Conservation (phyloP, 352 stramenopile species). For the Saprolegnia parasitica region DNA sequence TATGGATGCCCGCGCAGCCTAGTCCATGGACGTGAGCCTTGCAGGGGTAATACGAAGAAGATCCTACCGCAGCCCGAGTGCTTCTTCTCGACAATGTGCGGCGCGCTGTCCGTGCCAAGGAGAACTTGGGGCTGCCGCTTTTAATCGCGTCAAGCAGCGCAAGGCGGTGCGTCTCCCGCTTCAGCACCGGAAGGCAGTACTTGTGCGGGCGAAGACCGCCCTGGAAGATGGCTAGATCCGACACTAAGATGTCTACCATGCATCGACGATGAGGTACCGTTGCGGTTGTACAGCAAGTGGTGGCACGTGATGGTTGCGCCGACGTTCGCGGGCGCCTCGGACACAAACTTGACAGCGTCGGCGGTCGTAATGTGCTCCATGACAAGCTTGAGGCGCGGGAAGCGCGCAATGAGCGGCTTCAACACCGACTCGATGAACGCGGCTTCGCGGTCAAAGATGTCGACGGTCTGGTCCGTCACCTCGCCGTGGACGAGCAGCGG, state of each 20-base stretch:
- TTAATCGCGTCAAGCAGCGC: slow-evolving; percentile 88
- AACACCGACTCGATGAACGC: slow-evolving; percentile 96
- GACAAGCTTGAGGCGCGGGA: slow-evolving; percentile 96
- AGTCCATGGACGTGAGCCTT: slow-evolving; percentile 34
- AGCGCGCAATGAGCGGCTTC: slow-evolving; percentile 88
- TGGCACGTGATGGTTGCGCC: slow-evolving; percentile 98
- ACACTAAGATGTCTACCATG: neutral
- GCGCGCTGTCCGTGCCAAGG: slow-evolving; percentile 97
- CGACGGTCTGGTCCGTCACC: slow-evolving; percentile 89
- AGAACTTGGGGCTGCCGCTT: slow-evolving; percentile 95
- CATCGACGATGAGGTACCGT: slow-evolving; percentile 44
- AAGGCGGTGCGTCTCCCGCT: slow-evolving; percentile 90
- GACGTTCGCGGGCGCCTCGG: slow-evolving; percentile 82
- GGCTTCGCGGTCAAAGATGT: slow-evolving; percentile 98
- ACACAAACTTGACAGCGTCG: slow-evolving; percentile 95
- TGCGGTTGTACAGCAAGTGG: slow-evolving; percentile 99
- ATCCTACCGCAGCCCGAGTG: slow-evolving; percentile 61
- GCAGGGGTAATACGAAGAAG: neutral
- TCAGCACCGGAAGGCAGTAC: slow-evolving; percentile 99
- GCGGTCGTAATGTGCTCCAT: slow-evolving; percentile 99
- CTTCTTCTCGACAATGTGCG: slow-evolving; percentile 91
- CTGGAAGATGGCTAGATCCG: slow-evolving; percentile 64
- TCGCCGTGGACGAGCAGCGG: slow-evolving; percentile 96
- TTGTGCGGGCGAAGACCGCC: slow-evolving; percentile 97
- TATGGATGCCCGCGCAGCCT: slow-evolving; percentile 97